A percentile compares a stretch with the other conserved stretches of the same genome.
phyloP scores from a whole-genome alignment of 1,139 yeast species.

The Pneumocystis jirovecii region DNA sequence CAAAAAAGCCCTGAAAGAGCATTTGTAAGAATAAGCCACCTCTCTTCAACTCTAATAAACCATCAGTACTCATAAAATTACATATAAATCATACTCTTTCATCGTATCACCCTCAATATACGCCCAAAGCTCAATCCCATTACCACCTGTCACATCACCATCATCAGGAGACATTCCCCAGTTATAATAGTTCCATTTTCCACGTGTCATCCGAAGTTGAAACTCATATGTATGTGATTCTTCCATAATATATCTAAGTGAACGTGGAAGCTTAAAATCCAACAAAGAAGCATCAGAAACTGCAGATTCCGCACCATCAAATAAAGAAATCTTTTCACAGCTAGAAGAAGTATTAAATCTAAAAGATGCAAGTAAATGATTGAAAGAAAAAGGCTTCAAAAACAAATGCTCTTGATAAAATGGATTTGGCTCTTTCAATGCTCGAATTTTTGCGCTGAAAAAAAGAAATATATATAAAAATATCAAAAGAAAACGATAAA shows the following conservation, averaged over 20 bases:
- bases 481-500: background rate
- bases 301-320: background rate
- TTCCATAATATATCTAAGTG: conserved; percentile 63
- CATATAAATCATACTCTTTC: conserved; percentile 21
- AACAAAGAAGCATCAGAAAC: background rate
- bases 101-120: conserved; percentile 50
- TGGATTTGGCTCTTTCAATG: background rate
- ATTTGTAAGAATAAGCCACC: conserved; percentile 63
- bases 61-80: background rate
- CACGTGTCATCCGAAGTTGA: conserved; percentile 78
- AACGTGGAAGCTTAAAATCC: conserved; percentile 45
- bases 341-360: background rate
- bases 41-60: conserved; percentile 31
- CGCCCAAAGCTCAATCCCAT: conserved; percentile 92
- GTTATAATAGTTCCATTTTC: conserved; percentile 82
- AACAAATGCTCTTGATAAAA: background rate
- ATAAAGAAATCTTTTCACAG: background rate
- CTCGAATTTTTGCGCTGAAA: background rate
- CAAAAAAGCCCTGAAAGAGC: conserved; percentile 84
- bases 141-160: conserved; percentile 73
- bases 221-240: conserved; percentile 56
- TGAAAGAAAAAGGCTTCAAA: background rate
- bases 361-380: background rate
- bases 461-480: background rate
- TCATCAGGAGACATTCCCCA: conserved; percentile 74